Percentiles rank a stretch among this genome's conserved stretches.
Evolutionary conservation across 306 rosid species (phyloP).

Genomic region (Amphicarpaea edgeworthii): DNA sequence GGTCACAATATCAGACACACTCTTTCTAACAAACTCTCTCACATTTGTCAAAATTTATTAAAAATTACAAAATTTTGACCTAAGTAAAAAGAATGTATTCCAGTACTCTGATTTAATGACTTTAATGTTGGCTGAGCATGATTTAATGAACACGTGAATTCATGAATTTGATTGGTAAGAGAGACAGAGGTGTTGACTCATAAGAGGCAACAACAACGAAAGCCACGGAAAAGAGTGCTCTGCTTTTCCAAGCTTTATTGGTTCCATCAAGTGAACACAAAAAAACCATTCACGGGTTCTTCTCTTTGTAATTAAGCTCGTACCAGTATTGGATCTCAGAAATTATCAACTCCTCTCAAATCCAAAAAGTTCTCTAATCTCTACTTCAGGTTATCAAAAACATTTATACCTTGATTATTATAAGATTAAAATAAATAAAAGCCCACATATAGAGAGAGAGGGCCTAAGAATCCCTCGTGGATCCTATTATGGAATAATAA

Average conservation of each 20-base stretch:
- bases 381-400: neutral
- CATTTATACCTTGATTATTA: neutral
- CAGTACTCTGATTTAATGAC: too few relatives aligned
- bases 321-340: neutral
- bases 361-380: too few relatives aligned
- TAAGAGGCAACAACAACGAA: neutral
- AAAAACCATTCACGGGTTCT: neutral
- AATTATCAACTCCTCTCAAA: neutral
- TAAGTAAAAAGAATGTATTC: too few relatives aligned
- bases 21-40: too few relatives aligned
- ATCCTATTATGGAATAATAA: neutral
- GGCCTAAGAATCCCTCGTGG: too few relatives aligned
- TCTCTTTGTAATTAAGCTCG: neutral
- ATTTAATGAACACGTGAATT: constrained; percentile 1
- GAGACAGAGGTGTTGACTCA: neutral
- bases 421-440: neutral
- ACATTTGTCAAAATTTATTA: too few relatives aligned
- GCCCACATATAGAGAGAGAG: too few relatives aligned
- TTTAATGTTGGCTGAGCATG: neutral
- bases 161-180: neutral
- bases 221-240: neutral
- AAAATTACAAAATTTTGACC: too few relatives aligned
- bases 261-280: constrained; percentile 7
- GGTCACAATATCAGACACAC: too few relatives aligned
- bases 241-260: neutral